Evolutionary conservation across 352 stramenopile genomes (phyloP), one percentile per base, ranked within the genome.

Genomic region (Thalassiosira mediterranea): DNA sequence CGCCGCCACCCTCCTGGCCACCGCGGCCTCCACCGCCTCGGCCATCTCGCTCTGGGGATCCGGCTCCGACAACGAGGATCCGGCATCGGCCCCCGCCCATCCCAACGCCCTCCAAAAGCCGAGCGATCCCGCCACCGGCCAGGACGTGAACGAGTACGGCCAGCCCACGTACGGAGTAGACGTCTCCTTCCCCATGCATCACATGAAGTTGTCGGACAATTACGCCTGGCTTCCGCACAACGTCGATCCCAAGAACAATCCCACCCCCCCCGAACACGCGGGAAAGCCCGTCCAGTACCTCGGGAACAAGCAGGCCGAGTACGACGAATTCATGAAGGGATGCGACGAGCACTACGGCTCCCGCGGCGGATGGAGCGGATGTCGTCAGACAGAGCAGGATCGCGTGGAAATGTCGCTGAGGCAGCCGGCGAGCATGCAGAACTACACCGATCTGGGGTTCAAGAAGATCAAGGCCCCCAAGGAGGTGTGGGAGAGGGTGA

Each of bases 171-270:
- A 91, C 64, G 84, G 84, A n/a, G 84, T 87, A 0, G 84, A 91
- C 48, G 62, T 89, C 25, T 86, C 72, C 26, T 89, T 91, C 56
- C 84, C 84, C 17, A 89, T 91, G 42, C 84, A 91, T 37, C 68
- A 84, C 8, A 42, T 8, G 2, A 29, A 40, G 15, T 57, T 91
- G 2, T 84, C 69, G 0, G 78, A 54, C 38, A 92, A 92, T 69
- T 91, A 89, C 46, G 68, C 65, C 0, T 92, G 79, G 81, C 65
- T 92, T 0, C 76, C 73, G 8, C 87, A 92, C 69, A 91, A 92
- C 63, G 3, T 78, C 51, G 65, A 91, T 54, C 63, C 65, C 0
- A 29, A 11, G 1, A 57, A 68, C 21, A 61, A 79, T 23, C 48
- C 72, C 13, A 80, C 38, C 0, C 77, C 77, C 1, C 15, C 48